Evolutionary conservation across 2,329 filamentous ascomycete species (phyloP), one percentile per base, ranked within the genome.

Genomic region (Colletotrichum viniferum): DNA sequence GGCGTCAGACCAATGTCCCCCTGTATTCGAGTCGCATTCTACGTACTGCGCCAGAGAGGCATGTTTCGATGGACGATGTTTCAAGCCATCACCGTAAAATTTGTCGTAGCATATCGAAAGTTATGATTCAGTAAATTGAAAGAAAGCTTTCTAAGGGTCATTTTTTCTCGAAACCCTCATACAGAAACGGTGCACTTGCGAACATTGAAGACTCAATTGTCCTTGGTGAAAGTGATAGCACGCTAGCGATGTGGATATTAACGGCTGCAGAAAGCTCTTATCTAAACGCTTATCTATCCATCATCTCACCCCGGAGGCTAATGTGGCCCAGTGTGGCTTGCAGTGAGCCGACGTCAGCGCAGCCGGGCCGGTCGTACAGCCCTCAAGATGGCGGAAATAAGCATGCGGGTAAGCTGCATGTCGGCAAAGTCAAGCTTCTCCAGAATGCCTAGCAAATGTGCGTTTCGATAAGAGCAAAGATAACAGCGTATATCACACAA

Each of bases 241-340:
- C 16, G 18, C 18, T n/a, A 43, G 8, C 8, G 4, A 3, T 21
- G n/a, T 30, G 14, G 8, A 60, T 4, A 14, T 16, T 60, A 4
- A 30, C 4, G 16, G 26, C 8, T 3, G 8, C 18, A 28, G 24
- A 3, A 10, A 8, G 5, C 55, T 28, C 55, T 60, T 32, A 60
- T 60, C 56, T 60, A 60, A 60, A 60, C 56, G 56, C 56, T 60
- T 32, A 60, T 60, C 56, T 60, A 60, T 28, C 56, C 56, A 4
- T 4, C 26, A 5, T 28, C 13, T 13, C 43, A 21, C 4, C n/a
- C 10, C 4, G 10, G 43, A 48, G 43, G n/a, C n/a, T n/a, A 48
- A 48, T 48, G 10, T 3, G 18, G 43, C 43, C 5, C 38, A 6
- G 9, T 48, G 18, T 48, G 38, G 38, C 9, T 48, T 48, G 43